These are phyloP conservation scores for Eucalyptus erythrocorys DNA, from an alignment of 345 rosid species.

Conservation along the genomic window DNA sequence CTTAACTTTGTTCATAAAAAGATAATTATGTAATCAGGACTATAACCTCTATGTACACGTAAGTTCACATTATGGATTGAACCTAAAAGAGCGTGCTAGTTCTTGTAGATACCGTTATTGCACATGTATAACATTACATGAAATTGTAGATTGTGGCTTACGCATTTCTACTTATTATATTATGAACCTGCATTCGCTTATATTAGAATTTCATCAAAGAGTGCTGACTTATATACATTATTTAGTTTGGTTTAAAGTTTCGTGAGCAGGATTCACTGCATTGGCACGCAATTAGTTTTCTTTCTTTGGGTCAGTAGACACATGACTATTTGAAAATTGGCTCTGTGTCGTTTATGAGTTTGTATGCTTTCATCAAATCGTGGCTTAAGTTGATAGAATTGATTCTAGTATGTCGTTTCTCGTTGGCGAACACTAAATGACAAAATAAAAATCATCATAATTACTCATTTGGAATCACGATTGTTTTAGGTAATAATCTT, in stretches of 20 bases:
- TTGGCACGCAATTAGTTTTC: too few species aligned
- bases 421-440: neutral
- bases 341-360: neutral
- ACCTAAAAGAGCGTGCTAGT: neutral
- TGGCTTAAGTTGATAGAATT: neutral
- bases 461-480: neutral
- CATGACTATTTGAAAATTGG: neutral
- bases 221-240: neutral
- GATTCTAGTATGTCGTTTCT: neutral
- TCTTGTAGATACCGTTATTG: neutral
- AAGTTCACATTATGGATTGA: neutral
- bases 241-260: neutral
- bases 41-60: neutral
- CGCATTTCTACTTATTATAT: neutral
- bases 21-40: neutral
- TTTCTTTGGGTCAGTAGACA: neutral
- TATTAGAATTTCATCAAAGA: neutral
- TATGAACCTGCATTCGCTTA: neutral
- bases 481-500: neutral
- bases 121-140: neutral
- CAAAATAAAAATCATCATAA: neutral
- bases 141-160: neutral
- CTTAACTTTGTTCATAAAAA: neutral
- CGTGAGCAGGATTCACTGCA: neutral
- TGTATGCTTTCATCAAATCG: neutral